Base-by-base conservation (phyloP, 257 asterid genomes). In the Salvia splendens region DNA sequence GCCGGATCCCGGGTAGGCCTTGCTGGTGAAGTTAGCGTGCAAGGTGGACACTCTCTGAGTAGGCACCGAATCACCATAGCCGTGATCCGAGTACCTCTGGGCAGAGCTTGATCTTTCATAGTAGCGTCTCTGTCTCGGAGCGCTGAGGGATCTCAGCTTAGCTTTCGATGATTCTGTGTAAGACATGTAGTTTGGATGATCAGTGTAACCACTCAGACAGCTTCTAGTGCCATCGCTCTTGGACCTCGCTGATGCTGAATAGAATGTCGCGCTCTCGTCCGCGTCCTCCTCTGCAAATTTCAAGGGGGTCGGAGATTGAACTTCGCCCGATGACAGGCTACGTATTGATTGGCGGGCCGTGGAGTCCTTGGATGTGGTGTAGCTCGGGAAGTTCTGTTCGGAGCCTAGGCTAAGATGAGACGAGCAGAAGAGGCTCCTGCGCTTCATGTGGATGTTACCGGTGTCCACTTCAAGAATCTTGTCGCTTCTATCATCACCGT, bases 81-180 rank as follows among this genome's bases (percentile, higher is more conserved):
- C 83, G 3, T 83, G 87, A 33, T 85, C 69, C 0, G 94, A 89
- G 36, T 78, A 85, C 60, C 95, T 85, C 79, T 88, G 88, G 0
- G 75, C 71, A 0, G 99, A 88, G 70, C 87, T 77, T 0, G 91
- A 82, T 72, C 91, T 74, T 58, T 89, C 99, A 4, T 74, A 80
- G 2, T 77, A 83, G 38, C 88, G 85, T 64, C 99, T 80, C 20
- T 87, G 98, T 73, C 73, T 88, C 4, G 99, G 99, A 20, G 95
- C 98, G 62, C 98, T 94, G 24, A 84, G 73, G 3, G 99, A 88
- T 58, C 99, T 80, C 32, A 73, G 81, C 84, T 94, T 94, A 2
- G 99, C 97, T 74, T 83, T 88, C 0, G 96, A 80, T 7, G 99
- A 94, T 67, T 88, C 87, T 0, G 99, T 94, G 51, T 70, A 81